Evolutionary conservation across 2,329 filamentous ascomycete genomes (phyloP).

Genomic region (Dothistroma septosporum): DNA sequence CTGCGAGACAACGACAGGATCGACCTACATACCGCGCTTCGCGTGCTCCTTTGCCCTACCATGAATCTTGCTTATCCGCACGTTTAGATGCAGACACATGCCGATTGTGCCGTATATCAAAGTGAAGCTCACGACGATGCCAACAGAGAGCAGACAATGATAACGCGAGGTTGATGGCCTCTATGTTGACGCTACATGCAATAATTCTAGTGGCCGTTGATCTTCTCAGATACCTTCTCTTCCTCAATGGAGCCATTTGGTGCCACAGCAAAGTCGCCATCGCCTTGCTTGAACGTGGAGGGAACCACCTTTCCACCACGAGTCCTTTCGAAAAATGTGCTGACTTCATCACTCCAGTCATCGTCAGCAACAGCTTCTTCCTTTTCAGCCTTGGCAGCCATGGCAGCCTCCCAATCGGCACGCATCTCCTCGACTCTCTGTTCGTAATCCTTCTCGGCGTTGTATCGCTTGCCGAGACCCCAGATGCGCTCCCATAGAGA

Average conservation of each 20-base stretch:
- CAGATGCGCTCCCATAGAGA: slow-evolving; percentile 80
- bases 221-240: slow-evolving; percentile 16
- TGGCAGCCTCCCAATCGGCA: slow-evolving; percentile 52
- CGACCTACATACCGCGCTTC: no score
- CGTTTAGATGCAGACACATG: no score
- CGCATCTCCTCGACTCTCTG: slow-evolving; percentile 76
- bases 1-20: not conserved
- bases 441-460: slow-evolving; percentile 77
- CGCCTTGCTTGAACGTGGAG: slow-evolving; percentile 13
- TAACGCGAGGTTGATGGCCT: not conserved
- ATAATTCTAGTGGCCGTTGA: slow-evolving; percentile 13
- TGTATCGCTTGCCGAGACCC: slow-evolving; percentile 75
- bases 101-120: not conserved
- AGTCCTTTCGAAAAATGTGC: slow-evolving; percentile 53
- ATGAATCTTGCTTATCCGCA: no score
- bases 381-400: slow-evolving; percentile 50
- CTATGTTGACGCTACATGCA: not conserved
- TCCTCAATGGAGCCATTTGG: slow-evolving; percentile 16
- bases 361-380: slow-evolving; percentile 42
- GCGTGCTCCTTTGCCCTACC: no score
- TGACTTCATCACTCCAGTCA: slow-evolving; percentile 48
- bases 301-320: slow-evolving; percentile 15
- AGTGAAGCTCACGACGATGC: not conserved
- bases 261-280: slow-evolving; percentile 4
- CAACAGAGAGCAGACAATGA: not conserved